Base-by-base conservation (phyloP, 495 filamentous ascomycete genomes). In the Cryomyces antarcticus region DNA sequence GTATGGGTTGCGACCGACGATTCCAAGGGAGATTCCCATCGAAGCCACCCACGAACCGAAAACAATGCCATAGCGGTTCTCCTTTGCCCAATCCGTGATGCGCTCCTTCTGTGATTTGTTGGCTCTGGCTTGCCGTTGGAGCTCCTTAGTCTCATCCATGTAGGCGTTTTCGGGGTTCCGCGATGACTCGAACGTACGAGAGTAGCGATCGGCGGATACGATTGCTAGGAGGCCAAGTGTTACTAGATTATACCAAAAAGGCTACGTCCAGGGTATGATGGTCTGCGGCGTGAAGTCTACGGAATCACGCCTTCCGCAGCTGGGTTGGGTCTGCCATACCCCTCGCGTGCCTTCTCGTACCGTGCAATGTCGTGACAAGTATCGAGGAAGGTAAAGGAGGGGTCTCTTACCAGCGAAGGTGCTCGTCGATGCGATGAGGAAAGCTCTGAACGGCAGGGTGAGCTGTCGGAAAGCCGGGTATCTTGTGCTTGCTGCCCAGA, bases 31-130 rank as follows among this genome's bases (percentile, higher is more conserved):
- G 29, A 78, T 57, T 24, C 71, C 75, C 78, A 97, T 93, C 36
- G 73, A 73, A 10, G 80, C 76, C 9, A 88, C 61, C 89, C 89
- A 97, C 27, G 74, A 78, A 3, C 66, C 72, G 43, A 80, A 77
- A 40, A 97, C 80, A 57, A 97, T 93, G 51, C 72, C 70, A 64
- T 97, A 97, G 45, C 88, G 72, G 67, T 96, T 78, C 50, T 84
- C 72, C 34, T 74, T 66, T 31, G 78, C 81, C 57, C 71, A 80
- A 10, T 67, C 66, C 47, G 67, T 58, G 3, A 67, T 53, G 31
- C 66, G 66, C 47, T 81, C 64, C 55, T 68, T 65, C 24, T 65
- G 58, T 10, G 70, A 63, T 48, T 82, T 67, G n/a, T n/a, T n/a
- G n/a, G n/a, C n/a, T n/a, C n/a, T n/a, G n/a, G n/a, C n/a, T 34